phyloP scores from a whole-genome alignment of 1,139 yeast genomes.

The Pichia sp. region DNA sequence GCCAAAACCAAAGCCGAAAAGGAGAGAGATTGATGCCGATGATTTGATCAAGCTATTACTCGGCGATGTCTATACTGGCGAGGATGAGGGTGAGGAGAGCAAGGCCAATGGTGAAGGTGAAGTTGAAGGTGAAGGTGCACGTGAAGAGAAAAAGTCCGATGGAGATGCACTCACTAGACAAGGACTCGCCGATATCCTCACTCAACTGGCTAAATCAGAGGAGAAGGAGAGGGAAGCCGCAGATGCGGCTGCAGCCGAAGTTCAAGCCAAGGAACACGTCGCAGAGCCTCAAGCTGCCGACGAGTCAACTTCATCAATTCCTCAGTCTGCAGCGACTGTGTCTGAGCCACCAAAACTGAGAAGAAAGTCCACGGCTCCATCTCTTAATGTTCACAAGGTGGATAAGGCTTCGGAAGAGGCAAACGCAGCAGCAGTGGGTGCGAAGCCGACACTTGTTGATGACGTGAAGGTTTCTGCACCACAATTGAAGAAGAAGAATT shows the following conservation, averaged over 20 bases:
- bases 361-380: conserved; percentile 21
- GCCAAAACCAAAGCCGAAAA: not conserved
- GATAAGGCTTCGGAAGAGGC: conserved; percentile 14
- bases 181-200: conserved; percentile 10
- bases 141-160: too few relatives aligned
- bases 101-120: conserved; percentile 1
- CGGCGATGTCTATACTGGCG: conserved; percentile 4
- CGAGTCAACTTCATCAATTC: conserved; percentile 1
- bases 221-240: not conserved
- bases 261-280: not conserved
- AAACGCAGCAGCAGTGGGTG: not conserved
- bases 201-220: conserved; percentile 3
- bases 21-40: conserved; percentile 9
- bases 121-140: not conserved
- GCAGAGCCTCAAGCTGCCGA: not conserved
- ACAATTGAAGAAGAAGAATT: conserved; percentile 28
- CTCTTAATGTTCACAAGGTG: conserved; percentile 29
- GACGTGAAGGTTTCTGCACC: conserved; percentile 38
- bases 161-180: conserved; percentile 10
- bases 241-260: not conserved
- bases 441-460: conserved; percentile 4
- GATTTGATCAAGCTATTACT: conserved; percentile 10
- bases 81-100: conserved; percentile 1
- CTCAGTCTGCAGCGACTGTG: too few relatives aligned
- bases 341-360: not conserved